phyloP scores from a whole-genome alignment of 768 basidiomycete species.

The Pulveroboletus ravenelii region DNA sequence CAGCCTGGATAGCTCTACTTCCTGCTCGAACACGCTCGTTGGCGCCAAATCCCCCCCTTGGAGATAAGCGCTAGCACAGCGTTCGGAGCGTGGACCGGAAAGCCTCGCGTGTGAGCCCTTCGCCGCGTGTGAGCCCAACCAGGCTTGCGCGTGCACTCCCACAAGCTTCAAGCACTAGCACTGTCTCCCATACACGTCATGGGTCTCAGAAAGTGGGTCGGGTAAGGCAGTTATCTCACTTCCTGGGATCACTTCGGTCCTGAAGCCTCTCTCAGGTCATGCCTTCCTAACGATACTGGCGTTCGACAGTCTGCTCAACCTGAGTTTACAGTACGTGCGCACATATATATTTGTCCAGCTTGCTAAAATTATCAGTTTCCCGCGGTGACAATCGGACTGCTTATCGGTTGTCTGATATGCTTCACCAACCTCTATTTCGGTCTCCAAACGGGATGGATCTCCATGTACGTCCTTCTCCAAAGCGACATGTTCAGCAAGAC shows the following conservation, averaged over 20 bases:
- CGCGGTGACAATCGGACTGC: constrained; percentile 73
- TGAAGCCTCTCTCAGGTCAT: constrained; percentile 6
- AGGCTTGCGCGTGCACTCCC: background rate
- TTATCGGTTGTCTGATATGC: constrained; percentile 83
- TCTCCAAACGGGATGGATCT: constrained; percentile 86
- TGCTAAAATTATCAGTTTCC: constrained; percentile 26
- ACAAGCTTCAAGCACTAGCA: background rate
- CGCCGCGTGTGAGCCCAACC: no score
- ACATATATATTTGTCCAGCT: background rate
- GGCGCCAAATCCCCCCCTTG: no score
- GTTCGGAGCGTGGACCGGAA: no score
- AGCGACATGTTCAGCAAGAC: background rate
- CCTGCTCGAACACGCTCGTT: background rate
- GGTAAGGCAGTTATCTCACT: constrained; percentile 12
- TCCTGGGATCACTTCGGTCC: background rate
- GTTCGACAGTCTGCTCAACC: constrained; percentile 9
- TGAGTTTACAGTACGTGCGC: constrained; percentile 29
- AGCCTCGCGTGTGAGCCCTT: no score
- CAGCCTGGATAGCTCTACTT: no score
- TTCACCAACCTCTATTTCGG: constrained; percentile 91
- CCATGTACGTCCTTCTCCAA: constrained; percentile 50
- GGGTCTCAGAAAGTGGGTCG: constrained; percentile 18
- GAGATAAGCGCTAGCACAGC: no score
- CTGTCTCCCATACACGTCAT: constrained; percentile 1
- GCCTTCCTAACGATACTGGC: background rate